Base-by-base conservation (phyloP, 2,329 filamentous ascomycete genomes). In the Beauveria asiatica region DNA sequence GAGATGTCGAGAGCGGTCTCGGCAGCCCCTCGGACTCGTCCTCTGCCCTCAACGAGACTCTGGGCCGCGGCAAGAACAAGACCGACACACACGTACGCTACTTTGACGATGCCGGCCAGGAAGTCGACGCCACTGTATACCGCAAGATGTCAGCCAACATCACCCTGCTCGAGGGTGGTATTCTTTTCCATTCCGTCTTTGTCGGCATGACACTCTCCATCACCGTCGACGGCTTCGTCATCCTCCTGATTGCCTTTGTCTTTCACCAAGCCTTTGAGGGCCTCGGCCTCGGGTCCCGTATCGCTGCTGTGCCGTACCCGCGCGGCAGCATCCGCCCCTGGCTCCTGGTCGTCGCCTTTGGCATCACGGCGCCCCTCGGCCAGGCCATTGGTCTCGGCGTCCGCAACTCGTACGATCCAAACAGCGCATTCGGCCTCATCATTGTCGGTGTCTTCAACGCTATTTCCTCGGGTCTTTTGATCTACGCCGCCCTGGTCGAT, bases 101-200 rank as follows among this genome's bases (percentile, higher is more conserved):
- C 30, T 46, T 48, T 19, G 78, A 81, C 53, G 73, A 75, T 45
- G 76, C 80, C 58, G 75, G 75, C 13, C 70, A 76, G 61, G 63
- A 68, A 0, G 74, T 80, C 16, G 76, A 80, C 63, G 75, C 77
- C 5, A 61, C 70, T 9, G 73, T 78, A 7, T 79, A 82, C 71
- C 81, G 83, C 67, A 87, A 84, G 66, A 82, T 86, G 70, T 81
- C 88, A 3, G 78, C 90, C 66, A 88, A 92, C 72, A 90, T 89
- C 65, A 82, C 88, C 5, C 79, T 92, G 3, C 80, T 92, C 5
- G 88, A 92, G 71, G 86, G 88, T 60, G 88, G 88, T 62, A 92
- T 92, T 64, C 77, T 92, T 11, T 92, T 92, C 70, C 88, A 92
- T 73, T 89, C 85, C 62, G 81, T 92, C 62, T 90, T 90, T 70